Evolutionary conservation across 495 filamentous ascomycete genomes (phyloP), one percentile per base, ranked within the genome.

Genomic region (Thozetella sp.): DNA sequence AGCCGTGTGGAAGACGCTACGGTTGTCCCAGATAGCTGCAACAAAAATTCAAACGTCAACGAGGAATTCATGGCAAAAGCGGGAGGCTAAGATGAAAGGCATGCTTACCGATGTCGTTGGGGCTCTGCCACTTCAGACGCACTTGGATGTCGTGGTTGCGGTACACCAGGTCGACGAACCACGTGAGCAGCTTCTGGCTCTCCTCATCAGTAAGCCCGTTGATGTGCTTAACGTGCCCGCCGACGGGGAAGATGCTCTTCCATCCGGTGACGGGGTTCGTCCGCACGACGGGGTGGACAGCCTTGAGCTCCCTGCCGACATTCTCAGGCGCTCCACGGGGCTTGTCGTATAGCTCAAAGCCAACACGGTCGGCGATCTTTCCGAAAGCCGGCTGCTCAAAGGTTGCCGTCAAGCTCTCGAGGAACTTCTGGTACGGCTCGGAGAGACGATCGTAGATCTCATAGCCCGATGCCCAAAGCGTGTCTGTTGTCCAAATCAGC

Each of bases 241-340:
- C 86, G 12, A 88, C 80, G 4, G 83, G 85, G 65, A 85, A 93
- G 20, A 93, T 72, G 20, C 73, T 80, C 67, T 93, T 93, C 89
- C 90, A 93, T 0, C 90, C 90, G 0, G 89, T 91, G 0, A 92
- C 86, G 0, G 91, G 91, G 62, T 93, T 91, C 11, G 89, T 93
- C 11, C 90, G 83, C 17, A 93, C 78, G 1, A 92, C 84, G 0
- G 88, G 87, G 58, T 93, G 89, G 15, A 85, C 68, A 0, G 88
- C 86, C 19, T 67, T 80, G 3, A 93, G 69, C 25, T 82, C 81
- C 0, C 69, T 71, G 23, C 88, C 90, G 0, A 83, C 71, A 60
- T 93, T 93, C 66, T 86, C 82, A 0, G 87, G 86, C 0, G 83
- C 76, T 0, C 90, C 90, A 1, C 90, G 80, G 1, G 77, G 68